phyloP scores from a whole-genome alignment of 2,329 filamentous ascomycete genomes.

The Aspergillus brasiliensis region DNA sequence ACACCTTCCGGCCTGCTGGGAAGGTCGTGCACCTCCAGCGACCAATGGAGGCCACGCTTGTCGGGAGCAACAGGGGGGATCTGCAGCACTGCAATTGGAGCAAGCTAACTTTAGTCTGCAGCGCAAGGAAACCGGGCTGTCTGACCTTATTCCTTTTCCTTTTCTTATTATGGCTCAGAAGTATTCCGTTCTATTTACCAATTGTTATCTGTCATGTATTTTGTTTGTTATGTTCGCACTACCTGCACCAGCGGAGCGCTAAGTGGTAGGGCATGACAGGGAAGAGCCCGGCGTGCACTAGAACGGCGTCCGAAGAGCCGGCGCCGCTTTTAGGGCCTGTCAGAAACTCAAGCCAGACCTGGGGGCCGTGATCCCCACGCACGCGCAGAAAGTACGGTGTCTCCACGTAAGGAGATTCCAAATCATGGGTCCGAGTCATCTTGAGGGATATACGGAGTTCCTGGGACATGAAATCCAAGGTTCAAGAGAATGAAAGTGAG shows the following conservation, averaged over 20 bases:
- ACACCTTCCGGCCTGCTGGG: conserved; percentile 8
- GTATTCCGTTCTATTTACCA: neutral
- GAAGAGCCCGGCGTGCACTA: neutral
- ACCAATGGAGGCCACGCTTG: conserved; percentile 5
- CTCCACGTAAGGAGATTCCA: neutral
- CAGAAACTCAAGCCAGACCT: neutral
- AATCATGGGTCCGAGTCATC: neutral
- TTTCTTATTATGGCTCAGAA: neutral
- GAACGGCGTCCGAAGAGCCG: neutral
- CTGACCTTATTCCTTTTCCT: neutral
- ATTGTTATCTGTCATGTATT: neutral
- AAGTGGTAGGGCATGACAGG: neutral
- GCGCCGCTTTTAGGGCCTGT: neutral
- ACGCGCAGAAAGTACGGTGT: neutral
- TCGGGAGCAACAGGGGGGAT: conserved; percentile 7
- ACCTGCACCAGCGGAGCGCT: neutral
- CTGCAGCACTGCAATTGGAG: conserved; percentile 3
- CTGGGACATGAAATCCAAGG: neutral
- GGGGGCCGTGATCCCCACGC: neutral
- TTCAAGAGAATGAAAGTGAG: conserved; percentile 8
- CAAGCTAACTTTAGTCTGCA: conserved; percentile 1
- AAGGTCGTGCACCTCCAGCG: neutral
- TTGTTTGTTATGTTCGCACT: neutral
- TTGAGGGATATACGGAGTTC: neutral
- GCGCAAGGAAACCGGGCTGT: neutral